Evolutionary conservation across 306 rosid genomes (phyloP).

Genomic region (Gillenia trifoliata): DNA sequence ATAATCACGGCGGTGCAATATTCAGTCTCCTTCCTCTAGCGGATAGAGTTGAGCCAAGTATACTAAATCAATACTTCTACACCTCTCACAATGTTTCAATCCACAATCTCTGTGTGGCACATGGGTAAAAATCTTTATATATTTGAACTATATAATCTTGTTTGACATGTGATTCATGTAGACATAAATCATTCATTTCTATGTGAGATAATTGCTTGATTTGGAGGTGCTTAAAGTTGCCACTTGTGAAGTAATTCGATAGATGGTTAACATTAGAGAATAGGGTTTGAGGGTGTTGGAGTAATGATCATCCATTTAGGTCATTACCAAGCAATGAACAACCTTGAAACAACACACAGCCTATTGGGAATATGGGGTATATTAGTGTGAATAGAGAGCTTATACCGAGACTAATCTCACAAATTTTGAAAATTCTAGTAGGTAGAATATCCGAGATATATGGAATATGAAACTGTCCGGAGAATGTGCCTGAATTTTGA

Average conservation of each 20-base stretch:
- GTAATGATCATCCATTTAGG: neutral
- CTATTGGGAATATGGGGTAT: neutral
- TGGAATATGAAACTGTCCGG: neutral
- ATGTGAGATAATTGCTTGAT: neutral
- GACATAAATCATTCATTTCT: neutral
- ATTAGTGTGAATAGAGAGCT: no score
- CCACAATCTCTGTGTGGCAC: slow-evolving; percentile 64
- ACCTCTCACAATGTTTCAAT: slow-evolving; percentile 77
- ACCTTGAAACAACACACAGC: neutral
- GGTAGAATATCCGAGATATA: neutral
- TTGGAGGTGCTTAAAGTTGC: neutral
- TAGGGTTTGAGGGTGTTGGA: neutral
- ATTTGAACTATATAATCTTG: neutral
- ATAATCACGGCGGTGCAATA: slow-evolving; percentile 95
- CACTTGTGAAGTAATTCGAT: neutral
- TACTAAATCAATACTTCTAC: slow-evolving; percentile 63
- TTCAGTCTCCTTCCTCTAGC: slow-evolving; percentile 86
- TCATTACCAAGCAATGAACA: neutral
- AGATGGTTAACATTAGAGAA: neutral
- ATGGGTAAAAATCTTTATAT: slow-evolving; percentile 52
- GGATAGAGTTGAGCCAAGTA: slow-evolving; percentile 51
- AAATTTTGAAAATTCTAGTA: no score
- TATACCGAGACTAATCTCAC: no score
- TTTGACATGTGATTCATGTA: neutral
- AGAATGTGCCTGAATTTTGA: neutral